Evolutionary conservation across 805 yeast species (phyloP).

Genomic region (Saccharomycopsis olivae): DNA sequence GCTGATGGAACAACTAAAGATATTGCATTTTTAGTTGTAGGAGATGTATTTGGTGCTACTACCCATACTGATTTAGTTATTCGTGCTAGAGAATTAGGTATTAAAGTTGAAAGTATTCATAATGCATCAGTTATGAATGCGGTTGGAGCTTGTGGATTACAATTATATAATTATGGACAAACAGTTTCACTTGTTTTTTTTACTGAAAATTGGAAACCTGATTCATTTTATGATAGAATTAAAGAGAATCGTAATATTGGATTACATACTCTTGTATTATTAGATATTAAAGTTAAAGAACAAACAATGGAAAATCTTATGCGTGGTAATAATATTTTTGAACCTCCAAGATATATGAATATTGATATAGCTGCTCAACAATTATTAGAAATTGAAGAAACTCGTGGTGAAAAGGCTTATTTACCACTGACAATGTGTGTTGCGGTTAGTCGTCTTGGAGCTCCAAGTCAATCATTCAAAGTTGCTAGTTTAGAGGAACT

Average conservation of each 20-base stretch:
- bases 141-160: constrained; percentile 96
- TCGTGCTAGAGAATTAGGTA: constrained; percentile 78
- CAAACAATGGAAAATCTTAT: constrained; percentile 93
- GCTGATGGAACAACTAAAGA: constrained; percentile 71
- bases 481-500: constrained; percentile 77
- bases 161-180: constrained; percentile 90
- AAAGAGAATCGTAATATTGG: constrained; percentile 87
- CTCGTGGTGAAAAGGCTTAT: constrained; percentile 66
- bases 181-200: constrained; percentile 95
- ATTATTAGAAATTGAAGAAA: constrained; percentile 77
- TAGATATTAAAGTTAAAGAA: constrained; percentile 94
- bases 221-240: constrained; percentile 82
- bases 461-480: constrained; percentile 71
- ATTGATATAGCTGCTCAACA: constrained; percentile 85
- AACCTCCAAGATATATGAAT: constrained; percentile 95
- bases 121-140: constrained; percentile 98
- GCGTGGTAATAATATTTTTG: constrained; percentile 82
- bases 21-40: constrained; percentile 90
- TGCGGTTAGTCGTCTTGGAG: constrained; percentile 84
- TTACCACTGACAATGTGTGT: constrained; percentile 85
- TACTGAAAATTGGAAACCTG: constrained; percentile 94
- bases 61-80: constrained; percentile 92
- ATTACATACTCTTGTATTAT: constrained; percentile 74
- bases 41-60: constrained; percentile 97
- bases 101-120: constrained; percentile 74